phyloP scores from a whole-genome alignment of 495 filamentous ascomycete species.

The Collariella sp. region DNA sequence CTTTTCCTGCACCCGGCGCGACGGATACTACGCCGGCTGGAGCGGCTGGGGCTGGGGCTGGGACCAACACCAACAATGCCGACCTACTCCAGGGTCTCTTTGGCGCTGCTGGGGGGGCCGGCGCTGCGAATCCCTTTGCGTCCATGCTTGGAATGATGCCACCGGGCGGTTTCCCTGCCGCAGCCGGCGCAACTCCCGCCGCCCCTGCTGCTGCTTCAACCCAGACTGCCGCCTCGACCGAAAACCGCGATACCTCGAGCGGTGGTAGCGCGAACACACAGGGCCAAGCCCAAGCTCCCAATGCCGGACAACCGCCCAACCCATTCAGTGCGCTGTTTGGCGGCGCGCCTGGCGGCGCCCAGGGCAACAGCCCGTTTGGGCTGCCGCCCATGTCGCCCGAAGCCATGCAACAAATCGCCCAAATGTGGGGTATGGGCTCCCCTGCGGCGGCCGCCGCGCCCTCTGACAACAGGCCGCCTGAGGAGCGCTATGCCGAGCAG shows the following conservation, averaged over 20 bases:
- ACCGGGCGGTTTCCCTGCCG: slow-evolving; percentile 10
- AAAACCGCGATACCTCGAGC: background rate
- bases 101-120: slow-evolving; percentile 23
- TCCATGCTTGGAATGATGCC: slow-evolving; percentile 48
- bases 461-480: slow-evolving; percentile 75
- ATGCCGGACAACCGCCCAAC: slow-evolving; percentile 23
- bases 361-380: slow-evolving; percentile 21
- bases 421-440: slow-evolving; percentile 24
- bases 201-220: slow-evolving; percentile 14
- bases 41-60: slow-evolving; percentile 21
- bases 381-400: slow-evolving; percentile 25
- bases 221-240: slow-evolving; percentile 16
- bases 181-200: slow-evolving; percentile 3
- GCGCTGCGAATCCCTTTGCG: slow-evolving; percentile 60
- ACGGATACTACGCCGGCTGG: slow-evolving; percentile 59
- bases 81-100: slow-evolving; percentile 34
- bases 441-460: slow-evolving; percentile 42
- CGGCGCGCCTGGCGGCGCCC: slow-evolving; percentile 6
- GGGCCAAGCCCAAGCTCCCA: slow-evolving; percentile 9
- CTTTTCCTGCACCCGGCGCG: slow-evolving; percentile 81
- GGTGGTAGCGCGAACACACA: slow-evolving; percentile 1
- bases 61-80: slow-evolving; percentile 1
- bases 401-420: slow-evolving; percentile 41
- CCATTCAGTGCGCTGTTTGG: slow-evolving; percentile 39
- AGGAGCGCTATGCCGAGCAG: slow-evolving; percentile 87